Base-by-base conservation (phyloP, 139 green algal species). In the Trebouxia sp. region DNA sequence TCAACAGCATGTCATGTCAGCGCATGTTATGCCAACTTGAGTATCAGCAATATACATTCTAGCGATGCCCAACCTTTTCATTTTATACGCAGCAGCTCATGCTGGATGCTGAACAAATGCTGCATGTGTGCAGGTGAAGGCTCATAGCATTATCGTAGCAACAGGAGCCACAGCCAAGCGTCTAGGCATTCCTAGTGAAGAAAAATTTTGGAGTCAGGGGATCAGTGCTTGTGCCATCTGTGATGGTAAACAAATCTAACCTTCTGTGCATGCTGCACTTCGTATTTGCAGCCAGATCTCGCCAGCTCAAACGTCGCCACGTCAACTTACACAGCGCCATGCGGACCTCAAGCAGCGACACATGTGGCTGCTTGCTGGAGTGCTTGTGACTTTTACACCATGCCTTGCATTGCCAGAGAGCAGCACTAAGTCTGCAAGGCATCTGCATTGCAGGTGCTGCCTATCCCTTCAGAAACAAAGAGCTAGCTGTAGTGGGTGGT, bases 211-310 rank as follows among this genome's bases (percentile, higher is more conserved):
- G 96, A 91, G 82, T 79, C 90, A 90, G 38, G 96, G 96, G 76
- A 99, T 99, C 84, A 93, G 83, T 32, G 96, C 96, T 9, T 99
- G 96, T 77, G 96, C 96, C 32, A 98, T 99, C 86, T 99, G 96
- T 83, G 96, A 99, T 83, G 96, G 94, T 86, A 69, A 35, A 38
- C 76, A n/a, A n/a, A n/a, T 10, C 62, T 55, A 30, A 65, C 3
- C 20, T 70, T 24, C 24, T 12, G 11, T 85, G 58, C 3, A 65
- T 45, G 14, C 6, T 6, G 1, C 3, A 75, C n/a, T 37, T 69
- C n/a, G n/a, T n/a, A n/a, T n/a, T n/a, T n/a, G n/a, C n/a, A n/a
- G n/a, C n/a, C n/a, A n/a, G n/a, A n/a, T n/a, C n/a, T n/a, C n/a
- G n/a, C n/a, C n/a, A n/a, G n/a, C n/a, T n/a, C n/a, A n/a, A n/a